phyloP scores from a whole-genome alignment of 345 rosid genomes.

The Acer negundo region DNA sequence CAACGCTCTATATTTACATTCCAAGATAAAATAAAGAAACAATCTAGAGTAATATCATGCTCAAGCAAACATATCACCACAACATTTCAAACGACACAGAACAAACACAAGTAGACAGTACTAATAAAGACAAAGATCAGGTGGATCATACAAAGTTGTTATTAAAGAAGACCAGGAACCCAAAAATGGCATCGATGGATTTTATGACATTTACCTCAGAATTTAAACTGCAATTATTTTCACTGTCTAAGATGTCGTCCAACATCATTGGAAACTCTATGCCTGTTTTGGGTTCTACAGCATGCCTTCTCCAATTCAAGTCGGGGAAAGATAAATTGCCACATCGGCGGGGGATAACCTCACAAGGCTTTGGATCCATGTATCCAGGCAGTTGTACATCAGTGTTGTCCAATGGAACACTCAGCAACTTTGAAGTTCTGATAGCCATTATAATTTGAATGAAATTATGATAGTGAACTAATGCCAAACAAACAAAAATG shows the following conservation, averaged over 20 bases:
- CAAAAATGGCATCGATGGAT: not conserved
- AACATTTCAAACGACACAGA: slow-evolving; percentile 8
- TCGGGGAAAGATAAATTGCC: slow-evolving; percentile 50
- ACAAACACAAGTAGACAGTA: not conserved
- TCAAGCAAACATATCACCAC: not conserved
- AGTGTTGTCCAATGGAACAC: slow-evolving; percentile 40
- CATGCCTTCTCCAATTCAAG: slow-evolving; percentile 48
- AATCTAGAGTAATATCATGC: not conserved
- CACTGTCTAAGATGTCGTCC: slow-evolving; percentile 38
- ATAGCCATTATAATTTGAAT: slow-evolving; percentile 3
- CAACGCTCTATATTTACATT: not conserved
- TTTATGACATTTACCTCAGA: slow-evolving; percentile 56
- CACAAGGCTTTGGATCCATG: slow-evolving; percentile 57
- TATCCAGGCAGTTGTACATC: slow-evolving; percentile 39
- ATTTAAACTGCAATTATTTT: slow-evolving; percentile 40
- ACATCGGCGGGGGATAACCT: slow-evolving; percentile 46
- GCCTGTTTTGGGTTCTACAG: slow-evolving; percentile 79
- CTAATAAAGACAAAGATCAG: slow-evolving; percentile 5
- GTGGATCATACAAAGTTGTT: not conserved
- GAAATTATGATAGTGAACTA: not conserved
- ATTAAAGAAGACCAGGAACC: not conserved
- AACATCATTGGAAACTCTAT: slow-evolving; percentile 74
- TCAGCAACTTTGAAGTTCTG: slow-evolving; percentile 57
- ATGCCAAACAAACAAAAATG: not conserved
- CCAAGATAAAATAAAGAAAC: not conserved